Evolutionary conservation across 768 basidiomycete species (phyloP), one percentile per base, ranked within the genome.

Genomic region (Pluteus cervinus): DNA sequence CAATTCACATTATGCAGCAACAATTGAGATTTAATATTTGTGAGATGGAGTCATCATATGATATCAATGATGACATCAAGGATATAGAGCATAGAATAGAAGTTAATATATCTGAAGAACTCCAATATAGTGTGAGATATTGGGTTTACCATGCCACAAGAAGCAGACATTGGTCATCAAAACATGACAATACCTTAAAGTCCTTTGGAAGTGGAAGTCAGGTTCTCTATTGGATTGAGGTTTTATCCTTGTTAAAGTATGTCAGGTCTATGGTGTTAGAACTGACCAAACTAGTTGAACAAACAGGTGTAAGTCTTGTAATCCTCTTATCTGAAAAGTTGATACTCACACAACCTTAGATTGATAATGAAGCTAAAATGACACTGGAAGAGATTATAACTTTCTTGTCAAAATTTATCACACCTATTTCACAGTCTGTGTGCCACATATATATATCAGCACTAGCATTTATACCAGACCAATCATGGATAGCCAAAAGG

Each of bases 391-490:
- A 63, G 22, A 51, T 51, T 18, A 24, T 29, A 11, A 44, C 41
- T 10, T 66, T 67, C 40, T 44, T 67, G 11, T 45, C 49, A 6
- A 14, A 40, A 4, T 68, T 65, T 47, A 48, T 42, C 11, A 31
- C 40, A 2, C 36, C 52, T n/a, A 56, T 66, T 16, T 40, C 47
- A 26, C 43, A 46, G 18, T 61, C 61, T 31, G 50, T 54, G 11
- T 57, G 62, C 6, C 65, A 67, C 26, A 55, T 67, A 5, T 68
- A 67, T 41, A 11, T 67, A 5, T 66, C 65, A 21, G 65, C 60
- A 16, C 43, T 67, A 22, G 53, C 62, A 8, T 62, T 61, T 25
- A 42, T 52, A 8, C 62, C 65, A 2, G 39, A 25, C 1, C 40
- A 46, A 20, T 58, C 56, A 17, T 25, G 37, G 7, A 42, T 66